These are phyloP conservation scores for Fusarium fujikuroi DNA, from an alignment of 2,329 filamentous ascomycete species.

Conservation along the genomic window DNA sequence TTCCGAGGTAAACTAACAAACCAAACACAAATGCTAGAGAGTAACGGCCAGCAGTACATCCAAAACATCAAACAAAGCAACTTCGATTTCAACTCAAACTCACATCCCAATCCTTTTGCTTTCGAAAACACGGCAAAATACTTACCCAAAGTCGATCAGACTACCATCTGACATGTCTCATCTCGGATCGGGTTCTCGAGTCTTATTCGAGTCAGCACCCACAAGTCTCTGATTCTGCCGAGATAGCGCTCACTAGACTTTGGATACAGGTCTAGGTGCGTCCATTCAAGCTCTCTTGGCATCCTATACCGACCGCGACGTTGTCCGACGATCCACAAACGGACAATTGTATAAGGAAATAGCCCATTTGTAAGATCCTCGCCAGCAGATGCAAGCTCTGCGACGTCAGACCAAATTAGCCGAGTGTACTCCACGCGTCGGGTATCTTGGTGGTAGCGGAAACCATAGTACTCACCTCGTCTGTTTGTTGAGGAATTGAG, in stretches of 20 bases:
- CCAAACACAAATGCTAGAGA: not conserved
- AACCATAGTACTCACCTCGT: conserved; percentile 28
- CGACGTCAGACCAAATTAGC: conserved; percentile 12
- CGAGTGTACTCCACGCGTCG: conserved; percentile 13
- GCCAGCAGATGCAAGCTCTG: not conserved
- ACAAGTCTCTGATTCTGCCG: conserved; percentile 5
- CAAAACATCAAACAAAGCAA: not conserved
- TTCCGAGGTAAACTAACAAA: not conserved
- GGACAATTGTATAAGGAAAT: conserved; percentile 4
- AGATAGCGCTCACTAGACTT: not conserved
- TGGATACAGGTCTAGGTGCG: not conserved
- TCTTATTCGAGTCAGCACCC: conserved; percentile 7
- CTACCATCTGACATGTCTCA: not conserved
- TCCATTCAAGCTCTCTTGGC: conserved; percentile 10
- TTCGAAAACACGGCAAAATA: not conserved
- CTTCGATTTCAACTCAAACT: no score
- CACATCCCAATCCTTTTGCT: not conserved
- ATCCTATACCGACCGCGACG: not conserved
- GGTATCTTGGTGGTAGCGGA: conserved; percentile 21
- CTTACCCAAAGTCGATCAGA: not conserved
- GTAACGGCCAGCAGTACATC: not conserved
- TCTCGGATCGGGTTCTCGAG: conserved; percentile 3
- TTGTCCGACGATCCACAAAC: conserved; percentile 27
- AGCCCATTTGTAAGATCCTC: not conserved
- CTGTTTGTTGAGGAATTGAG: not conserved